Base-by-base conservation (phyloP, 805 yeast species). In the Ascoidea rubescens region DNA sequence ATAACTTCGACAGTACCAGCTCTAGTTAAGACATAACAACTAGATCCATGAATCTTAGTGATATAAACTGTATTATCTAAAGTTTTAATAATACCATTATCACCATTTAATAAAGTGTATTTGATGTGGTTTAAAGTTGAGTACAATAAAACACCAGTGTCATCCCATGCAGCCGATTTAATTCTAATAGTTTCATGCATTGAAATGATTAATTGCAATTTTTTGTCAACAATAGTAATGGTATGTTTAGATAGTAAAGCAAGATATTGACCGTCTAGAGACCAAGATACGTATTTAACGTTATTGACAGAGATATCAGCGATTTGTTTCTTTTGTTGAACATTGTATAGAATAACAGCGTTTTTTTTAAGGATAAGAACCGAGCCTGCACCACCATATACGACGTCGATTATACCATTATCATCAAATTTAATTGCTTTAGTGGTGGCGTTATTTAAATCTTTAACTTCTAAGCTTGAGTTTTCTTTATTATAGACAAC, bases 121-220 rank as follows among this genome's bases (percentile, higher is more conserved):
- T 91, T 93, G 70, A 95, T 84, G 67, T 93, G 99, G 70, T 91
- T 91, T 67, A 93, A 75, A 5, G 99, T 93, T 21, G 97, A 84
- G 70, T 91, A 93, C 58, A 93, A 75, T 65, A 93, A 76, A 37
- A 95, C 96, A 51, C 91, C 91, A 49, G 86, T 73, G 60, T 89
- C 96, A 67, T 93, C 98, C 97, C 97, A 93, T 17, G 96, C 87
- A 48, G 96, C 97, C 70, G 95, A 82, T 72, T 93, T 93, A 62
- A 93, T 88, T 66, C 99, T 77, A 59, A 93, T 93, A 4, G 98
- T 91, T 72, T 93, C 99, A 65, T 89, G 97, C 79, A 89, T 77
- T 1, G 95, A 80, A 51, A 91, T 81, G 46, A 89, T 73, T 53
- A 80, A 69, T 64, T 87, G 89, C 60, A 91, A 75, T 57, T 79